Evolutionary conservation across 257 asterid genomes (phyloP).

Genomic region (Ligustrum vulgare): DNA sequence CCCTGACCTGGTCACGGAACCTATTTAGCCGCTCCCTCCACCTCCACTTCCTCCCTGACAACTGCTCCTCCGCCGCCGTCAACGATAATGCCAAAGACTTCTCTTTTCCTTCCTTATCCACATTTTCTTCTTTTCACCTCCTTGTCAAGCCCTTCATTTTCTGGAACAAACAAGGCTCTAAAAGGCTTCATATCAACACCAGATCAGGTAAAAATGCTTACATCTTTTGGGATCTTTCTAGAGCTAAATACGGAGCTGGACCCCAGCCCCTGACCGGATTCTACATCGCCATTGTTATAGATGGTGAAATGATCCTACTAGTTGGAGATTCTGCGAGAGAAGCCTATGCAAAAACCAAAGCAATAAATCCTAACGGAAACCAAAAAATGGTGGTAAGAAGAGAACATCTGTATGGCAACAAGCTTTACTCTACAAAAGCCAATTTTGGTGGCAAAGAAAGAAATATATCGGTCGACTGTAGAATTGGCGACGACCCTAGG

Average conservation of each 20-base stretch:
- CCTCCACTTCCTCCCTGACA: slow-evolving; percentile 43
- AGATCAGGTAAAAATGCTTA: slow-evolving; percentile 11
- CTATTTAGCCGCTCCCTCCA: slow-evolving; percentile 52
- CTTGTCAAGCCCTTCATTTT: slow-evolving; percentile 42
- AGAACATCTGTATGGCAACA: slow-evolving; percentile 52
- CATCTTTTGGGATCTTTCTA: slow-evolving; percentile 52
- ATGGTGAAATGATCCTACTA: slow-evolving; percentile 38
- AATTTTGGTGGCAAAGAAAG: slow-evolving; percentile 36
- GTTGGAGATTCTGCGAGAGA: slow-evolving; percentile 43
- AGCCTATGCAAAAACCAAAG: not conserved
- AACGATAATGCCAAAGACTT: not conserved
- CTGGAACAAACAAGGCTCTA: slow-evolving; percentile 51
- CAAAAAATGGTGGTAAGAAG: slow-evolving; percentile 37
- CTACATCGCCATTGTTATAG: slow-evolving; percentile 41
- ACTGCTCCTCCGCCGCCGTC: slow-evolving; percentile 1
- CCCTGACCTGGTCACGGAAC: slow-evolving; percentile 55
- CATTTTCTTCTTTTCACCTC: slow-evolving; percentile 38
- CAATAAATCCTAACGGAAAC: not conserved
- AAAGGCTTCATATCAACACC: slow-evolving; percentile 24
- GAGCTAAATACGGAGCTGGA: slow-evolving; percentile 52
- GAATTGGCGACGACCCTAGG: slow-evolving; percentile 39
- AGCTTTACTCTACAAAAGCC: slow-evolving; percentile 44
- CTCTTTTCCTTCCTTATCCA: slow-evolving; percentile 14
- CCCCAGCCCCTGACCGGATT: slow-evolving; percentile 59
- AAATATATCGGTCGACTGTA: slow-evolving; percentile 45